These are phyloP conservation scores for Arthroderma uncinatum DNA, from an alignment of 2,329 filamentous ascomycete species.

Conservation along the genomic window DNA sequence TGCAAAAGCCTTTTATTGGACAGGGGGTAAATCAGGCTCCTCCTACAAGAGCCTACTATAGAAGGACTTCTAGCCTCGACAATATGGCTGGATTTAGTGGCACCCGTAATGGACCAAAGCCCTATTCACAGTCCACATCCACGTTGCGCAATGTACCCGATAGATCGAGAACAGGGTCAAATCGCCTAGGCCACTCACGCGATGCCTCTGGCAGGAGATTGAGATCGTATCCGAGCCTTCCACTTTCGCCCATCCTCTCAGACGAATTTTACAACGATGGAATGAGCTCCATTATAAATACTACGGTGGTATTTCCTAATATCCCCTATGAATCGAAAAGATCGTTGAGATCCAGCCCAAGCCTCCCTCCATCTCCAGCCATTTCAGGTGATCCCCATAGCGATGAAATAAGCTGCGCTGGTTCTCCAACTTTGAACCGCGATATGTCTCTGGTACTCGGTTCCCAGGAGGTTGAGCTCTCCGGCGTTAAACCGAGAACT, in stretches of 20 bases:
- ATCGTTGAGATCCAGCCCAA: not conserved
- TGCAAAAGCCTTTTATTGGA: too few relatives aligned
- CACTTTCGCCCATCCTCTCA: constrained; percentile 16
- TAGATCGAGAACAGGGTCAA: not conserved
- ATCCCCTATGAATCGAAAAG: constrained; percentile 12
- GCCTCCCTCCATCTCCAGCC: not conserved
- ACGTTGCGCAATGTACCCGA: not conserved
- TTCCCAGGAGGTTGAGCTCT: not conserved
- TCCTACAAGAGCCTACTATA: not conserved
- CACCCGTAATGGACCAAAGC: not conserved
- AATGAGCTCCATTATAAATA: constrained; percentile 19
- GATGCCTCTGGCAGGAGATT: not conserved
- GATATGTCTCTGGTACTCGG: not conserved
- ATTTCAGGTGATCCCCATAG: not conserved
- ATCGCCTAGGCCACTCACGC: not conserved
- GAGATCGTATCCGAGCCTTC: not conserved
- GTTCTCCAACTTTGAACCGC: not conserved
- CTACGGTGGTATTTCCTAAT: constrained; percentile 25
- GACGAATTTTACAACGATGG: constrained; percentile 28
- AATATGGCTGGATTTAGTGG: not conserved
- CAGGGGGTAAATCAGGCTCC: too few relatives aligned
- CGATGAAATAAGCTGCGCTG: not conserved
- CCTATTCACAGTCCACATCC: not conserved
- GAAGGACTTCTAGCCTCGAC: not conserved
- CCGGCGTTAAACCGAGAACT: not conserved